Conservation (phyloP, 2,329 filamentous ascomycete genomes). For the Leptographium galeiforme region DNA sequence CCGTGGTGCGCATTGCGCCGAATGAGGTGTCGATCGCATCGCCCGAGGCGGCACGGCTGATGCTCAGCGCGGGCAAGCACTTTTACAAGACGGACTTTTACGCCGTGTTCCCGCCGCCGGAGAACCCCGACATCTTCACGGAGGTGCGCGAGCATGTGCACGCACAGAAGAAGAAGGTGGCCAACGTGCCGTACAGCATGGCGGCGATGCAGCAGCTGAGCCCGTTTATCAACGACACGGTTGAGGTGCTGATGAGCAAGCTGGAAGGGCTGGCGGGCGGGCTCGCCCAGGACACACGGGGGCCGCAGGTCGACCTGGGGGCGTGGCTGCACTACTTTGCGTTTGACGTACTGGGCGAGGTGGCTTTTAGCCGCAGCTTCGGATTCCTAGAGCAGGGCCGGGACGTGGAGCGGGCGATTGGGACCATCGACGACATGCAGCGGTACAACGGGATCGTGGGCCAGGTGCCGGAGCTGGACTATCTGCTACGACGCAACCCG, state of each 20-base stretch:
- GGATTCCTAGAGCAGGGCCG: conserved; percentile 35
- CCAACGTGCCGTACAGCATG: conserved; percentile 39
- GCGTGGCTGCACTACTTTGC: conserved; percentile 31
- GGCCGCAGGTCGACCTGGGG: conserved; percentile 29
- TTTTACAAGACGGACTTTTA: conserved; percentile 42
- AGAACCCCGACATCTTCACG: conserved; percentile 46
- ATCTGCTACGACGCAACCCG: conserved; percentile 34
- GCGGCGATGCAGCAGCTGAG: conserved; percentile 37
- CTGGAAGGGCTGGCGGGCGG: conserved; percentile 24
- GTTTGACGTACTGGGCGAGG: conserved; percentile 37
- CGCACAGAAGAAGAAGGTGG: conserved; percentile 39
- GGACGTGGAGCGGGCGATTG: conserved; percentile 37
- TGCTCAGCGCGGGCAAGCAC: conserved; percentile 35
- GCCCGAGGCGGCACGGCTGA: conserved; percentile 28
- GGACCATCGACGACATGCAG: conserved; percentile 37
- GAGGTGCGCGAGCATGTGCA: conserved; percentile 40
- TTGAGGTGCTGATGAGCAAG: conserved; percentile 29
- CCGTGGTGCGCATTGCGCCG: conserved; percentile 34
- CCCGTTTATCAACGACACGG: conserved; percentile 37
- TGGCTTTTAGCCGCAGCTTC: conserved; percentile 37
- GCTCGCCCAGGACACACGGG: conserved; percentile 6
- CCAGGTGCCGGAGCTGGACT: conserved; percentile 36
- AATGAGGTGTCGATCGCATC: conserved; percentile 33
- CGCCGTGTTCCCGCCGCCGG: conserved; percentile 38
- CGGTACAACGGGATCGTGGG: conserved; percentile 39